Evolutionary conservation across 1,284 basidiomycete genomes (phyloP), one percentile per base, ranked within the genome.

Genomic region (Ustilago cynodontis): DNA sequence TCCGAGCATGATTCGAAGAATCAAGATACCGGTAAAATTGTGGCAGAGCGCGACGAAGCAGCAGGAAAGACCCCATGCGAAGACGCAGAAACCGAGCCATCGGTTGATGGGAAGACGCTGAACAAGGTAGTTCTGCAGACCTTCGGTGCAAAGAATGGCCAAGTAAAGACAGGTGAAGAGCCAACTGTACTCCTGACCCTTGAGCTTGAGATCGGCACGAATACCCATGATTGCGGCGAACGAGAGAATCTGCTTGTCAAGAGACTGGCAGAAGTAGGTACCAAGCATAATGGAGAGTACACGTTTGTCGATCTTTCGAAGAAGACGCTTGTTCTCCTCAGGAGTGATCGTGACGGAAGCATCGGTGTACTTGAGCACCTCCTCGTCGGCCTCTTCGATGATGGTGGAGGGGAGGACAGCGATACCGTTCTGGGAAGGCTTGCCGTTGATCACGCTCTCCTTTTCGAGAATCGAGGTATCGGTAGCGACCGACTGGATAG

Each of bases 141-240:
- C 74, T 35, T 79, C 70, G 16, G 66, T 71, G 59, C 67, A 71
- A 31, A 85, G 69, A 37, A 78, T 82, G 31, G 75, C 80, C 52
- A 85, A 53, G 72, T 85, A 85, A 52, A 84, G 75, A 51, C 75
- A 77, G 31, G 76, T 77, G 45, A 73, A 76, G 20, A 84, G 71
- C 80, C 81, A 85, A 13, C 53, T 59, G 68, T 82, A 85, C n/a
- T 85, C 64, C 20, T 74, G 62, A 16, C 78, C 73, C 13, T 65
- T 64, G 49, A 85, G 74, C 22, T 82, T 51, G 53, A 70, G 71
- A 54, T 86, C 86, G n/a, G 69, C 68, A 52, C 82, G 82, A 58
- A 87, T 85, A 26, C 89, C 89, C 89, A 90, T 90, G 71, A 90
- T 90, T 28, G 89, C 88, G 9, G 89, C 89, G 77, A 90, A 89